Base-by-base conservation (phyloP, 2,329 filamentous ascomycete species). In the Curvularia hawaiiensis region DNA sequence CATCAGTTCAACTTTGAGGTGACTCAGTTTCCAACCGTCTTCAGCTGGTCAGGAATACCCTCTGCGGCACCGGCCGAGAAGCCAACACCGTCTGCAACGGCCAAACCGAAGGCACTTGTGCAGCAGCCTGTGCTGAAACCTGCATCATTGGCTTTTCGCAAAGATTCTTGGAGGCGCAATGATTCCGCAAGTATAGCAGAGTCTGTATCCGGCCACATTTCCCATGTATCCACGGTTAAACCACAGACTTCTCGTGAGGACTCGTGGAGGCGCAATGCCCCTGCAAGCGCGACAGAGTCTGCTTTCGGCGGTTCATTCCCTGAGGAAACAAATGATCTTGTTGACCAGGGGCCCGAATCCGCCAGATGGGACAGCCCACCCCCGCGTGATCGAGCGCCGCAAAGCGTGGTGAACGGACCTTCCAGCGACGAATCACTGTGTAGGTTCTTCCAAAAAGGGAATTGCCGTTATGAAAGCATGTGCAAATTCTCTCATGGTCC, bases 11-110 rank as follows among this genome's bases (percentile, higher is more conserved):
- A 77, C 20, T 73, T 88, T 57, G 77, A 77, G 7, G 70, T 84
- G 22, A 80, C 82, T 35, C 80, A 85, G 54, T 73, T 87, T 10
- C 79, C 79, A 1, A 77, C 78, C 0, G 77, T 87, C 16, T 88
- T 88, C 62, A 79, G 82, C 56, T 76, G 64, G 68, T 70, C 66
- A 16, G 66, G 60, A 33, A 33, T 68, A 16, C 52, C 63, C 20
- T 18, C 38, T 1, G 12, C 38, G 3, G 28, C 52, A 24, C 47
- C 63, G 2, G 50, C 9, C 20, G 52, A 26, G 8, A 68, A 64
- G 35, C 12, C 35, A 8, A 28, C 56, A 31, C 24, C 54, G 14
- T 3, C 48, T 9, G 58, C 58, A 28, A 20, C 30, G 11, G 3
- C 41, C n/a, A 58, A 58, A 44, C 28, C 49, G 26, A 58, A 59